Percentiles rank a stretch among this genome's conserved stretches.
phyloP scores from a whole-genome alignment of 495 filamentous ascomycete species.

The Immersiella caudata region DNA sequence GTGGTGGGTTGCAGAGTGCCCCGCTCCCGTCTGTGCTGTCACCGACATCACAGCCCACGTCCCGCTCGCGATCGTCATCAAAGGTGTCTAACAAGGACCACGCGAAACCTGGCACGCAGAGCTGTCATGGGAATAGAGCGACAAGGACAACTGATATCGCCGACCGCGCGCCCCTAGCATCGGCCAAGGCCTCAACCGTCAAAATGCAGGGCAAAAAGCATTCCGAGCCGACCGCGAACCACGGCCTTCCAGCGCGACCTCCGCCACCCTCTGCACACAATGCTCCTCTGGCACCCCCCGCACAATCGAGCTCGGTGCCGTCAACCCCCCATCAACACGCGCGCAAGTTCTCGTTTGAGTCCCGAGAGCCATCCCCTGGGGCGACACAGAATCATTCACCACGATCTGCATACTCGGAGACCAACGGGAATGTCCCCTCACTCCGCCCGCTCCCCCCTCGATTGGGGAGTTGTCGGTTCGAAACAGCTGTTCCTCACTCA shows the following conservation, averaged over 20 bases:
- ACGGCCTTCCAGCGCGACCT: constrained; percentile 38
- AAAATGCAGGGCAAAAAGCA: constrained; percentile 55
- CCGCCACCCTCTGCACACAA: constrained; percentile 39
- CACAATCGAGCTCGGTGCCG: constrained; percentile 88
- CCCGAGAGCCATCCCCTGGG: constrained; percentile 83
- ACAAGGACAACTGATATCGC: constrained; percentile 51
- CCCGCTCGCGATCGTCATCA: constrained; percentile 54
- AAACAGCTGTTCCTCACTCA: constrained; percentile 57
- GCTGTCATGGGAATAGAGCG: constrained; percentile 63
- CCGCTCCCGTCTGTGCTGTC: constrained; percentile 51
- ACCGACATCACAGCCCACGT: constrained; percentile 50
- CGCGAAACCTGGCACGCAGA: constrained; percentile 45
- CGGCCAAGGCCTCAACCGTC: constrained; percentile 47
- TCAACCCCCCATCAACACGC: constrained; percentile 92
- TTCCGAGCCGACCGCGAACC: constrained; percentile 32
- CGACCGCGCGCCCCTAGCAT: constrained; percentile 59
- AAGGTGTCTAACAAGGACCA: constrained; percentile 57
- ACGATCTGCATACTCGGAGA: constrained; percentile 86
- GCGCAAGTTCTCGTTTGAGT: constrained; percentile 79
- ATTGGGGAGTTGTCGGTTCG: constrained; percentile 74
- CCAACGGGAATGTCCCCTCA: constrained; percentile 71
- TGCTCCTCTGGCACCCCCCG: constrained; percentile 40
- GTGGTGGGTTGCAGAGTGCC: constrained; percentile 47
- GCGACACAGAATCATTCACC: constrained; percentile 79
- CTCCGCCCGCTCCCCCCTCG: constrained; percentile 56